Base-by-base conservation (phyloP, 78 protist genomes). In the Tieghemostelium lacteum region DNA sequence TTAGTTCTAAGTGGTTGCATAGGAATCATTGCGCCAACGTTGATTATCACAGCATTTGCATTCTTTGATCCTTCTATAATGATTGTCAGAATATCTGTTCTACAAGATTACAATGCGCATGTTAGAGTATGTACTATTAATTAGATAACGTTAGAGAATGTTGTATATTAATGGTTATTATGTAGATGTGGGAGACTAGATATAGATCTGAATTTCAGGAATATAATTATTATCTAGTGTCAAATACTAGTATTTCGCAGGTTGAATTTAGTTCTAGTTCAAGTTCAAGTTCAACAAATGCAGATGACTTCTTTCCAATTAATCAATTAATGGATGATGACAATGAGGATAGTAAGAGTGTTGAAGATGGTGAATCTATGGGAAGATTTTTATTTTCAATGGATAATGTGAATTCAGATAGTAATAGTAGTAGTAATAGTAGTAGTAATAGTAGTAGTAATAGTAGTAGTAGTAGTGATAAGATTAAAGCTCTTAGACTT, bases 31-130 rank as follows among this genome's bases (percentile, higher is more conserved):
- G 75, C 89, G 42, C 89, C 89, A 22, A 80, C 89, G 0, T 29
- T 80, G 28, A 67, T 80, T 19, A 80, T 80, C 0, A 80, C 89
- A 29, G 89, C 89, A 20, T 80, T 80, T 58, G 89, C 89, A 29
- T 58, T 80, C 17, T 57, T 80, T 26, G 89, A 80, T 49, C 75
- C 89, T 3, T 57, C 75, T 5, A 80, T 80, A 2, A 69, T 69
- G 7, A 67, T 80, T 22, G 89, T 80, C 19, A 63, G 64, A 69
- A 60, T 80, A 6, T 69, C 89, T 1, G 20, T 42, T 28, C 28
- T 80, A 57, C 76, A 80, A 57, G 24, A 31, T n/a, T 80, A 80
- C 37, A 80, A 80, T 42, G 50, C 28, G 34, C 60, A 72, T 34
- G 89, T 69, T 26, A 69, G 55, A 14, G 89, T 80, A 80, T 3